Base-by-base conservation (phyloP, 2,329 filamentous ascomycete genomes). In the Coniella vitis region DNA sequence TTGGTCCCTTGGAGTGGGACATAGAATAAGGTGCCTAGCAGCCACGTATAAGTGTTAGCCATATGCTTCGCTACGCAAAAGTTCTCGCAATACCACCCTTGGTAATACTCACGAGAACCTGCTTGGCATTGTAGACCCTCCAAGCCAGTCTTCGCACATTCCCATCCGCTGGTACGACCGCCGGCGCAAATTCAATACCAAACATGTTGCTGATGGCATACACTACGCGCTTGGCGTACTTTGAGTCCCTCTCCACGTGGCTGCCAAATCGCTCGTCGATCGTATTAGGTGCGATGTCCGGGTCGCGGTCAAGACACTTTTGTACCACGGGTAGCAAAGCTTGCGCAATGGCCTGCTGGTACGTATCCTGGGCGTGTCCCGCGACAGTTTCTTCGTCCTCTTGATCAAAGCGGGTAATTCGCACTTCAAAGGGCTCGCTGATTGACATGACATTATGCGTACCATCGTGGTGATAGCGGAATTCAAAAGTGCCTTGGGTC, bases 151-250 rank as follows among this genome's bases (percentile, higher is more conserved):
- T 95, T 61, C 78, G 81, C 52, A 97, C 87, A 58, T 84, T 94
- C 5, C 93, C 89, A 69, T 98, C 93, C 0, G 90, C 90, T 45
- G 87, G 82, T 29, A 98, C 93, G 1, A 97, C 91, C 38, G 89
- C 88, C 0, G 90, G 85, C 2, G 93, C 88, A 62, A 98, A 90
- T 65, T 98, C 93, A 52, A 98, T 87, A 45, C 90, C 93, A 64
- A 98, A 94, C 90, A 96, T 96, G 64, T 95, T 87, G 55, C 87
- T 86, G 22, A 98, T 88, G 4, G 90, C 93, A 65, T 95, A 97
- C 0, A 97, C 90, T 10, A 97, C 86, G 37, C 93, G 74, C 66
- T 83, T 87, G 1, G 91, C 86, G 59, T 90, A 97, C 66, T 95
- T 96, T 55, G 84, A 81, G 57, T 96, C 87, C 20, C 90, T 75